phyloP scores from a whole-genome alignment of 1,139 yeast genomes.

The Suhomyces guaymorum region DNA sequence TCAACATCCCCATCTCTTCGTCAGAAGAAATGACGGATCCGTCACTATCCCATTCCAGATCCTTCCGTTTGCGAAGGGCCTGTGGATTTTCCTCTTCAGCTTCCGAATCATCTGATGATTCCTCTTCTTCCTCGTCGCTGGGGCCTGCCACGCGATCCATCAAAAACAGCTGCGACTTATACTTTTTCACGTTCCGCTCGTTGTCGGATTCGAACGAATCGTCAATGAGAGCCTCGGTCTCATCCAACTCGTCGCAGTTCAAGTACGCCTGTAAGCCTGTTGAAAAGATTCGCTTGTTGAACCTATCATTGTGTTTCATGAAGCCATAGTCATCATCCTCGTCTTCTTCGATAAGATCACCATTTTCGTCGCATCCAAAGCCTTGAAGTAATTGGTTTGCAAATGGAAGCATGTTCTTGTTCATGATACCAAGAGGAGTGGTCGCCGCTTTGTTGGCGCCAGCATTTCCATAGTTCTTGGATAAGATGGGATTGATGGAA shows the following conservation, averaged over 20 bases:
- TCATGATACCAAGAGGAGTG: slow-evolving; percentile 18
- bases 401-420: slow-evolving; percentile 23
- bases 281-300: slow-evolving; percentile 33
- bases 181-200: slow-evolving; percentile 29
- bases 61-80: slow-evolving; percentile 5
- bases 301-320: slow-evolving; percentile 32
- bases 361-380: slow-evolving; percentile 12
- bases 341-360: slow-evolving; percentile 12
- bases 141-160: slow-evolving; percentile 5
- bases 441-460: neutral
- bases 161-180: slow-evolving; percentile 39
- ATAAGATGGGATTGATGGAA: slow-evolving; percentile 43
- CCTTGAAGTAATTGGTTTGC: slow-evolving; percentile 15
- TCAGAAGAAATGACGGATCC: slow-evolving; percentile 15
- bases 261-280: slow-evolving; percentile 30
- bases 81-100: slow-evolving; percentile 15
- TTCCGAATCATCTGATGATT: slow-evolving; percentile 13
- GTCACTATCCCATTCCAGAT: slow-evolving; percentile 14
- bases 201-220: slow-evolving; percentile 15
- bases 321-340: slow-evolving; percentile 38
- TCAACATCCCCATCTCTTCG: slow-evolving; percentile 33
- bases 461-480: slow-evolving; percentile 25
- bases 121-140: slow-evolving; percentile 21
- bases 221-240: slow-evolving; percentile 19
- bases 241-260: slow-evolving; percentile 22